phyloP scores from a whole-genome alignment of 768 basidiomycete species.

The Hypholoma fasciculare region DNA sequence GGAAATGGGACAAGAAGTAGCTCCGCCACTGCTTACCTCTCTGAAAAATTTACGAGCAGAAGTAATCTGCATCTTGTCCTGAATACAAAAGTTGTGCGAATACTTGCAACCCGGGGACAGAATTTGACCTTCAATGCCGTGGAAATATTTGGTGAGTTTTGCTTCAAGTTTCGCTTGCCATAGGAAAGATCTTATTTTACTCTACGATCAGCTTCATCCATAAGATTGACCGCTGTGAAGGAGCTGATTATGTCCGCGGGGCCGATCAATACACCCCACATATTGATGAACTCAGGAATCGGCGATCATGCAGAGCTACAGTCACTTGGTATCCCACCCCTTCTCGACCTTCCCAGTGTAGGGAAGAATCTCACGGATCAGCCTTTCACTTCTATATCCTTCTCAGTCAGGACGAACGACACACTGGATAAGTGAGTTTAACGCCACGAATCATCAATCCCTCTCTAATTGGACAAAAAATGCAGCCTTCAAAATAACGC shows the following conservation, averaged over 20 bases:
- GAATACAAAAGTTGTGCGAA: conserved; percentile 24
- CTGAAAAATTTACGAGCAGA: conserved; percentile 17
- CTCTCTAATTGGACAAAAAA: neutral
- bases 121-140: conserved; percentile 1
- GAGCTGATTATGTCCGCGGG: conserved; percentile 54
- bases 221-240: conserved; percentile 36
- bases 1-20: conserved; percentile 23
- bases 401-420: conserved; percentile 24
- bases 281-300: conserved; percentile 37
- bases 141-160: conserved; percentile 9
- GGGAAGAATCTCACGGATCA: conserved; percentile 40
- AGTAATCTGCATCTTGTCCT: conserved; percentile 30
- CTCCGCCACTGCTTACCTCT: conserved; percentile 24
- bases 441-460: neutral
- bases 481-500: conserved; percentile 20
- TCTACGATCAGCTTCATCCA: neutral
- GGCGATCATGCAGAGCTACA: conserved; percentile 25
- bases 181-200: neutral
- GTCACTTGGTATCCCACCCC: conserved; percentile 22
- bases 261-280: conserved; percentile 34
- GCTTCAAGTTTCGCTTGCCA: neutral
- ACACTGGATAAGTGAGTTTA: conserved; percentile 24
- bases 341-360: conserved; percentile 33
- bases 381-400: conserved; percentile 23
- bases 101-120: conserved; percentile 4